Conservation (phyloP, 345 rosid species). For the Eucalyptus guilfoylei region DNA sequence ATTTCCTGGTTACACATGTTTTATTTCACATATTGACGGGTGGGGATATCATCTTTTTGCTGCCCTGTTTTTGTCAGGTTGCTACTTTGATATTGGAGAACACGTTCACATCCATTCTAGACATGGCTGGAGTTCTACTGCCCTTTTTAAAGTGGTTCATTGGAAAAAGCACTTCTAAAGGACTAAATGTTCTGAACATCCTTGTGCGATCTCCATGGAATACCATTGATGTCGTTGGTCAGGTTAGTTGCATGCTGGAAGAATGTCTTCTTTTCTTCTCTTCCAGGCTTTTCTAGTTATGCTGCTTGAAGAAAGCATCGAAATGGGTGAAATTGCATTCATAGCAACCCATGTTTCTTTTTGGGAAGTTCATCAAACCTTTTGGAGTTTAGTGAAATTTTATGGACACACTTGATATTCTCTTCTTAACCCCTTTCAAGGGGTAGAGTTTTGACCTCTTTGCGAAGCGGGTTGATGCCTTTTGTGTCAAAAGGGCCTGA, state of each 20-base stretch:
- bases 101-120: conserved; percentile 95
- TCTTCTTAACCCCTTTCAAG: not conserved
- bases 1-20: not conserved
- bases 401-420: not conserved
- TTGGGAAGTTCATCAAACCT: not conserved
- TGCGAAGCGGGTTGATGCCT: not conserved
- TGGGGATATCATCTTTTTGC: not conserved
- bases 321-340: not conserved
- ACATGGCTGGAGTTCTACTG: conserved; percentile 93
- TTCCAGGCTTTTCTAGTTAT: not conserved
- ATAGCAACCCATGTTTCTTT: not conserved
- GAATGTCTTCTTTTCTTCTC: not conserved
- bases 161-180: conserved; percentile 71
- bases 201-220: conserved; percentile 98
- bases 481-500: not conserved
- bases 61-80: conserved; percentile 30
- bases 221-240: conserved; percentile 69
- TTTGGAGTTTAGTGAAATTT: not conserved
- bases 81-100: conserved; percentile 84
- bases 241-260: conserved; percentile 36
- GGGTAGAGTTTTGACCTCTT: not conserved
- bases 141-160: conserved; percentile 97
- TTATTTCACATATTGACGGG: not conserved
- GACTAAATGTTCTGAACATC: conserved; percentile 78
- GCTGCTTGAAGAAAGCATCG: not conserved